Base-by-base conservation (phyloP, 768 basidiomycete species). In the Russula olivacea region DNA sequence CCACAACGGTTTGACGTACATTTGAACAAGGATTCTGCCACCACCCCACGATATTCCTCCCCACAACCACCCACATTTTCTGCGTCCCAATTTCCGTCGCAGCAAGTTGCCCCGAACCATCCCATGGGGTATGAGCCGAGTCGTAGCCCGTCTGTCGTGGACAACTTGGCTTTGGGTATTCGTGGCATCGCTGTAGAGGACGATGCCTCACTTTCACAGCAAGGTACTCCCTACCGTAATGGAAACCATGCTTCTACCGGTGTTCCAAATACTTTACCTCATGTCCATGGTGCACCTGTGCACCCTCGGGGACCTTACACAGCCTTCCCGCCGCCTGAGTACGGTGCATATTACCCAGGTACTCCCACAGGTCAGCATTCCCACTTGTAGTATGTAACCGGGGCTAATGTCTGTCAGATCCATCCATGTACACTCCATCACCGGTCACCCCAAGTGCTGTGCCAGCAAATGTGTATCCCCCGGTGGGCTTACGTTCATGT, bases 171-270 rank as follows among this genome's bases (percentile, higher is more conserved):
- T 15, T 72, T 81, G 36, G 78, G 83, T 4, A 73, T 88, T 53
- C 81, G 86, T 63, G 85, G 85, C 15, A 83, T 84, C 81, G 77
- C 72, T 8, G 82, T 83, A 21, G 83, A 82, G 68, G 83, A 84
- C 48, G 83, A 84, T 59, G 76, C 75, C 56, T 69, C 72, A 58
- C 69, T 72, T 47, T 67, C 68, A 43, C 76, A 76, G 64, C 68
- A 70, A 53, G 63, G 59, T 32, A 49, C 67, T 19, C 40, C 66
- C 11, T 77, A 77, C 61, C 80, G 79, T 60, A 76, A 76, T 52
- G 67, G 62, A 63, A 72, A 67, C 41, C 76, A 71, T 55, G 66
- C 63, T 8, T 71, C 72, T 63, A 67, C 71, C 64, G 59, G 74
- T 56, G 66, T 72, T 59, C 70, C 74, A 58, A 63, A 69, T 61